Evolutionary conservation across 495 filamentous ascomycete species (phyloP), one percentile per base, ranked within the genome.

Genomic region (Arthonia radiata): DNA sequence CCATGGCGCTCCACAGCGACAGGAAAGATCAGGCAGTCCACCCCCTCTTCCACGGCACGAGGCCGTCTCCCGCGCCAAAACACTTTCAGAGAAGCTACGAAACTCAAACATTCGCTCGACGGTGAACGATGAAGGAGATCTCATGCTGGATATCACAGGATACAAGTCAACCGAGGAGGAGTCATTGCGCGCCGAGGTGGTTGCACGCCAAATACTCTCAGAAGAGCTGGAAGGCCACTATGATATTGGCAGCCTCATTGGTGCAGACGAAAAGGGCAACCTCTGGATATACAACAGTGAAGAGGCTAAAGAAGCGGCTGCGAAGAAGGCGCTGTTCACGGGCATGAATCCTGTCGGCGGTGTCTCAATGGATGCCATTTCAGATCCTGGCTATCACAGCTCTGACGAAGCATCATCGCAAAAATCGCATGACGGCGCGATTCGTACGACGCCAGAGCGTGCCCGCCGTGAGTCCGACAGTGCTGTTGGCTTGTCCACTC

Each of bases 201-300:
- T 94, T 32, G 89, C 86, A 4, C 70, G 89, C n/a, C 89, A 81
- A 40, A 80, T 99, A 15, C 61, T 94, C n/a, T 62, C 77, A 0
- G 81, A 94, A 40, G 89, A 94, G 45, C 50, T 94, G 13, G 77
- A 93, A 44, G 86, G 82, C 10, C 74, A 78, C 37, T 91, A 93
- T 43, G 89, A 99, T 42, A 83, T 99, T 39, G 83, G 83, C 16
- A 71, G 86, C 15, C 57, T 99, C 4, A 91, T 99, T 42, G 83
- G 79, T 5, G 79, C 79, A 14, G 86, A 99, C 41, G 80, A 89
- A 38, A 68, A 82, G 25, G 86, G 86, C 4, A 94, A 99, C 41
- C 54, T 99, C 6, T 94, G 86, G 89, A 94, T 94, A 29, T 99
- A 94, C 49, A 86, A 77, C 45, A 92, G 80, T 36, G 80, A 92